phyloP scores from a whole-genome alignment of 2,329 filamentous ascomycete genomes.

The Fusarium robinianum region DNA sequence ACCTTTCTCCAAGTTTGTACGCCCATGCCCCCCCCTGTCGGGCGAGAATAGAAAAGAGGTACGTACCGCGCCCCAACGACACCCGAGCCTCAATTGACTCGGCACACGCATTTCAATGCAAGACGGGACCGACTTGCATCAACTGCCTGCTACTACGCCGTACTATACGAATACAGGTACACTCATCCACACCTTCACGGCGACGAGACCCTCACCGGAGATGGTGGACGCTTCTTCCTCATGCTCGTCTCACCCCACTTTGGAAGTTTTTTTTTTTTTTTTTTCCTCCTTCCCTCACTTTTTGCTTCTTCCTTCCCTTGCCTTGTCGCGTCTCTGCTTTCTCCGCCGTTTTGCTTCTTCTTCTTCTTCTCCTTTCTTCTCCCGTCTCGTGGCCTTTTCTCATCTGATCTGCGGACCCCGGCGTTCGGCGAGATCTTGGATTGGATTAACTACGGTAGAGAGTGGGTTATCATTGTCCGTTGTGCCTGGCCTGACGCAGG shows the following conservation, averaged over 20 bases:
- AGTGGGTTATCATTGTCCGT: slow-evolving; percentile 2
- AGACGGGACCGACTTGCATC: slow-evolving; percentile 10
- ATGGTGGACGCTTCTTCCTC: slow-evolving; percentile 1
- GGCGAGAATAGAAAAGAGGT: no score
- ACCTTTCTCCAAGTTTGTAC: slow-evolving; percentile 1
- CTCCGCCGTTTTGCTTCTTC: slow-evolving; percentile 11
- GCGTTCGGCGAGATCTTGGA: slow-evolving; percentile 18
- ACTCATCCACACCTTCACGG: slow-evolving; percentile 1
- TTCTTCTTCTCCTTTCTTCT: slow-evolving; percentile 9
- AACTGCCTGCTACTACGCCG: background rate
- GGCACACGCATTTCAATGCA: slow-evolving; percentile 12
- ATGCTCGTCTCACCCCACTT: slow-evolving; percentile 16
- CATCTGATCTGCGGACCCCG: slow-evolving; percentile 13
- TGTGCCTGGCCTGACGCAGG: slow-evolving; percentile 24
- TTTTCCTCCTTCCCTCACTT: slow-evolving; percentile 1
- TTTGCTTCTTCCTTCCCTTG: background rate
- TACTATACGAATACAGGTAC: no score
- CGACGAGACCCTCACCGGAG: no score
- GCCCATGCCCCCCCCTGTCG: slow-evolving; percentile 5
- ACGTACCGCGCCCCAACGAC: no score
- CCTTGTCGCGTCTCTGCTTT: slow-evolving; percentile 1
- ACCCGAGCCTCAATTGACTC: slow-evolving; percentile 15
- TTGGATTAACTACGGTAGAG: slow-evolving; percentile 11
- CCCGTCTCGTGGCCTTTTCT: slow-evolving; percentile 13
- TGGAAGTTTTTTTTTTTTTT: slow-evolving; percentile 12